A percentile compares a stretch with the other conserved stretches of the same genome.
phyloP scores from a whole-genome alignment of 768 basidiomycete species.

The Rhodosporidiobolus odoratus region DNA sequence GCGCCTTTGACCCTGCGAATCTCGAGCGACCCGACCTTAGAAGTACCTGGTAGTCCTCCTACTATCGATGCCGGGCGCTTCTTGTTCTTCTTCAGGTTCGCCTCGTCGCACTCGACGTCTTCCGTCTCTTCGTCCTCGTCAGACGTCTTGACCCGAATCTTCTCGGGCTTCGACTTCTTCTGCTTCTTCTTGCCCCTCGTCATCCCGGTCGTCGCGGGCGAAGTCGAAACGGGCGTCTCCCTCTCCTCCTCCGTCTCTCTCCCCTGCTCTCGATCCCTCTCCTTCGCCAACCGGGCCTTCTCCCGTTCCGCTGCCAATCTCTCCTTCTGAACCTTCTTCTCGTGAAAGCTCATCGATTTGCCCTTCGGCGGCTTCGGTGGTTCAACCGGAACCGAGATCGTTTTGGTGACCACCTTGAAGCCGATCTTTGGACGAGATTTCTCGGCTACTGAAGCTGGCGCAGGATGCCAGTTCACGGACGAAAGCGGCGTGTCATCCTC shows the following conservation, averaged over 20 bases:
- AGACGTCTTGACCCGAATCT: neutral
- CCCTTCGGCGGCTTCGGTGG: neutral
- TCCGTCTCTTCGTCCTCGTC: neutral
- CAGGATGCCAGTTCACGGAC: too few species aligned
- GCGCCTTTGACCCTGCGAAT: constrained; percentile 18
- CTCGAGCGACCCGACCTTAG: constrained; percentile 14
- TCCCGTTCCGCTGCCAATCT: neutral
- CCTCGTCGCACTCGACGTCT: neutral
- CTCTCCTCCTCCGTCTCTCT: neutral
- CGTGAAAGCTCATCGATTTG: neutral
- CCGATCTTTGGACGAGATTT: neutral
- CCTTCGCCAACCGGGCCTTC: neutral
- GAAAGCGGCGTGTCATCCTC: too few species aligned
- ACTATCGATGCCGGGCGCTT: constrained; percentile 1
- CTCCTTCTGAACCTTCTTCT: constrained; percentile 3
- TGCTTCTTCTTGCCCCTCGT: neutral
- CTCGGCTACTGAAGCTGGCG: neutral
- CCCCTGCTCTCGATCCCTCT: neutral
- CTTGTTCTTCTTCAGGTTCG: neutral
- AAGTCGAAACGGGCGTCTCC: too few species aligned
- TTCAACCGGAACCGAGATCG: neutral
- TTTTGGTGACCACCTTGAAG: constrained; percentile 19
- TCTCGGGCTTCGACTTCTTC: neutral
- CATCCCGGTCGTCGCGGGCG: neutral
- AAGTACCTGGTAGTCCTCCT: neutral